Conservation (phyloP, 495 filamentous ascomycete genomes). For the Cetradonia linearis region DNA sequence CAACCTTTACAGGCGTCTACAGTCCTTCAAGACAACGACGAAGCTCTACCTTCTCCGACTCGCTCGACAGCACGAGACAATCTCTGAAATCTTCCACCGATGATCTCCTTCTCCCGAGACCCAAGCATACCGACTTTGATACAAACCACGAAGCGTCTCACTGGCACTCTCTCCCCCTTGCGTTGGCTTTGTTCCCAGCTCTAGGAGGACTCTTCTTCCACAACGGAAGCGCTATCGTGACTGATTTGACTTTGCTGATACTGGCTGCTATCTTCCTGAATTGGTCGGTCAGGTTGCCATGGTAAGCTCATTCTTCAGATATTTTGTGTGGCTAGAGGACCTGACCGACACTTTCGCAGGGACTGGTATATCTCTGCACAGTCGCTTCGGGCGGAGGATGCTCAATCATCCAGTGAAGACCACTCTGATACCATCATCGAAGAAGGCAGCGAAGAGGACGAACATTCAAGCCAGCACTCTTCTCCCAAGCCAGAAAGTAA, state of each 20-base stretch:
- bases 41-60: slow-evolving; percentile 67
- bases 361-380: slow-evolving; percentile 86
- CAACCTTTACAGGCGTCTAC: slow-evolving; percentile 34
- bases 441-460: slow-evolving; percentile 38
- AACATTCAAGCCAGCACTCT: slow-evolving; percentile 25
- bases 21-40: slow-evolving; percentile 41
- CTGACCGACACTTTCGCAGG: slow-evolving; percentile 37
- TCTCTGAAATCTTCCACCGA: slow-evolving; percentile 63
- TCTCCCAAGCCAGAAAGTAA: slow-evolving; percentile 5
- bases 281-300: slow-evolving; percentile 85
- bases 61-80: slow-evolving; percentile 53
- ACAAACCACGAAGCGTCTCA: slow-evolving; percentile 43
- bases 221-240: slow-evolving; percentile 71
- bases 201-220: slow-evolving; percentile 74
- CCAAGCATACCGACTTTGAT: slow-evolving; percentile 24
- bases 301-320: slow-evolving; percentile 41
- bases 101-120: slow-evolving; percentile 59
- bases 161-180: slow-evolving; percentile 71
- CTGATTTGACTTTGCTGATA: slow-evolving; percentile 70
- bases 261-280: slow-evolving; percentile 81
- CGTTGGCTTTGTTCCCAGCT: slow-evolving; percentile 74
- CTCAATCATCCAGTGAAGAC: slow-evolving; percentile 9
- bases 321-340: background rate
- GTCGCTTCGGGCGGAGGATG: slow-evolving; percentile 41
- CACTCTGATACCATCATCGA: slow-evolving; percentile 38